phyloP scores from a whole-genome alignment of 2,329 filamentous ascomycete species.

The Cercospora sp. region DNA sequence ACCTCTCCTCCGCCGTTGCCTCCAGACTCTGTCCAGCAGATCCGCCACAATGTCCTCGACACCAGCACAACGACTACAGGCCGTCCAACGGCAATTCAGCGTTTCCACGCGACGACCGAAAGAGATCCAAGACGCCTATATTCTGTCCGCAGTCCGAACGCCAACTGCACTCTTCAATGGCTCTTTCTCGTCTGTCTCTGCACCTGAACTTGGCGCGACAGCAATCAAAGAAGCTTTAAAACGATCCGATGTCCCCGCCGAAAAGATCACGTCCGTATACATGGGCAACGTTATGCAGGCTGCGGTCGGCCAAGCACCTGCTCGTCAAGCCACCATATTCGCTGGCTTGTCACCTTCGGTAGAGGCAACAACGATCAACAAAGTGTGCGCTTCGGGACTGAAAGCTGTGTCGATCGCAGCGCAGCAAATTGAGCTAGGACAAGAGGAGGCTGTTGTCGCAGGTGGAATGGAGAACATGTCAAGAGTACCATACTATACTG shows the following conservation, averaged over 20 bases:
- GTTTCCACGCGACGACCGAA: slow-evolving; percentile 51
- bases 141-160: slow-evolving; percentile 84
- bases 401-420: slow-evolving; percentile 90
- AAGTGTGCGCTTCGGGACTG: slow-evolving; percentile 93
- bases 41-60: slow-evolving; percentile 28
- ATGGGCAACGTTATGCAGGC: slow-evolving; percentile 95
- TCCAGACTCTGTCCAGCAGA: slow-evolving; percentile 25
- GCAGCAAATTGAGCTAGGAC: slow-evolving; percentile 89
- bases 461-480: slow-evolving; percentile 99
- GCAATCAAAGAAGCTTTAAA: slow-evolving; percentile 89
- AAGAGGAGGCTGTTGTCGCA: slow-evolving; percentile 83
- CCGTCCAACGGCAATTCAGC: slow-evolving; percentile 48
- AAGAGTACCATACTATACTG: slow-evolving; percentile 84
- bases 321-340: slow-evolving; percentile 85
- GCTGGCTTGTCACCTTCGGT: slow-evolving; percentile 78
- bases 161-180: slow-evolving; percentile 97
- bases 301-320: slow-evolving; percentile 82
- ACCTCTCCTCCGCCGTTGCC: slow-evolving; percentile 28
- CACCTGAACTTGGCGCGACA: slow-evolving; percentile 82
- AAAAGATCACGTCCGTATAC: slow-evolving; percentile 87
- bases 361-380: slow-evolving; percentile 93
- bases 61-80: slow-evolving; percentile 31
- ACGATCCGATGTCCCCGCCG: slow-evolving; percentile 78
- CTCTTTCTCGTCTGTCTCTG: slow-evolving; percentile 76
- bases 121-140: slow-evolving; percentile 89